Evolutionary conservation across 768 basidiomycete species (phyloP).

Genomic region (Leucosporidium creatinivorum): DNA sequence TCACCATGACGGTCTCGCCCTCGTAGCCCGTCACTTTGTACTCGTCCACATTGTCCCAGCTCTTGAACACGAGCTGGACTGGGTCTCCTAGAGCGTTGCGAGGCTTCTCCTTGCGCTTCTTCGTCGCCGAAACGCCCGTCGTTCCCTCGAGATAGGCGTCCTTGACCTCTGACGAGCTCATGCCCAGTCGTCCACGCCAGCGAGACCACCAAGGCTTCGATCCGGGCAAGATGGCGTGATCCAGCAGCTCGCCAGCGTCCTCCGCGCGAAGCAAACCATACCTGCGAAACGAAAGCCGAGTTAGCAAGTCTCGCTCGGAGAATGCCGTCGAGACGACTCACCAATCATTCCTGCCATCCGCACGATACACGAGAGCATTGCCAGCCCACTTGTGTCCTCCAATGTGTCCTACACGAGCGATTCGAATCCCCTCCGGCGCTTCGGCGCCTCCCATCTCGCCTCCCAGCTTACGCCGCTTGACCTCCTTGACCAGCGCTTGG

Average conservation of each 20-base stretch:
- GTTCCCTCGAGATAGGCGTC: background rate
- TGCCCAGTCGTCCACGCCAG: slow-evolving; percentile 32
- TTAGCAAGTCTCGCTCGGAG: no score
- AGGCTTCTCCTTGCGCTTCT: slow-evolving; percentile 7
- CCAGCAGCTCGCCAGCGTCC: slow-evolving; percentile 27
- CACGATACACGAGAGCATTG: slow-evolving; percentile 21
- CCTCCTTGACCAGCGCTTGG: slow-evolving; percentile 24
- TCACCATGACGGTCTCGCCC: slow-evolving; percentile 35
- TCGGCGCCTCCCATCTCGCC: slow-evolving; percentile 9
- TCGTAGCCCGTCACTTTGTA: slow-evolving; percentile 14
- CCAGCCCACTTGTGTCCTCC: slow-evolving; percentile 37
- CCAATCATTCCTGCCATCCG: slow-evolving; percentile 14
- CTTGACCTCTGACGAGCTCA: slow-evolving; percentile 3
- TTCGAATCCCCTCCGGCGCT: slow-evolving; percentile 4
- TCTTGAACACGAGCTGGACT: slow-evolving; percentile 20
- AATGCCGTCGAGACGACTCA: no score
- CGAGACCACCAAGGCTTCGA: slow-evolving; percentile 10
- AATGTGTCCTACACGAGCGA: slow-evolving; percentile 35
- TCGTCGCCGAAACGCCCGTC: background rate
- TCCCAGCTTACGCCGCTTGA: slow-evolving; percentile 16
- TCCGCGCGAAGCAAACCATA: slow-evolving; percentile 32
- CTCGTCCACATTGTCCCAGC: slow-evolving; percentile 26
- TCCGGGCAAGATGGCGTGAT: slow-evolving; percentile 2
- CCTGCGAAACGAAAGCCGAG: slow-evolving; percentile 19
- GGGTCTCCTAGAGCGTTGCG: slow-evolving; percentile 25